Evolutionary conservation across 495 filamentous ascomycete genomes (phyloP).

Genomic region (Recurvomyces mirabilis): DNA sequence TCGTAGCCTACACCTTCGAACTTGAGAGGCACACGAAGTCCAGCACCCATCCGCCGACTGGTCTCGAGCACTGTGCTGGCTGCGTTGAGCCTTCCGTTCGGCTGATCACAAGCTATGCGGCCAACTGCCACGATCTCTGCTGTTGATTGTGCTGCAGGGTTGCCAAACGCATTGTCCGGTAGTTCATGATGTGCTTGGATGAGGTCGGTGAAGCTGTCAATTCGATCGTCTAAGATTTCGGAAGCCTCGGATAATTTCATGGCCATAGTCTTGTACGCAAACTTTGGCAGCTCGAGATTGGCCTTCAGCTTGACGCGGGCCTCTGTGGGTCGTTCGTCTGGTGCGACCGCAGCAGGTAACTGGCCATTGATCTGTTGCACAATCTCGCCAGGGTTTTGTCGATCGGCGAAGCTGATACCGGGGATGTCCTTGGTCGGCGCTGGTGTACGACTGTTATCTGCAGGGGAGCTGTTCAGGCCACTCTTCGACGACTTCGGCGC

Average conservation of each 20-base stretch:
- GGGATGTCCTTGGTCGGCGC: background rate
- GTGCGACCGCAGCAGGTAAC: constrained; percentile 36
- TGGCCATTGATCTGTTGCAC: constrained; percentile 74
- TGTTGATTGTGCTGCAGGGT: constrained; percentile 70
- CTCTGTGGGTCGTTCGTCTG: constrained; percentile 56
- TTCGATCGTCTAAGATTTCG: constrained; percentile 86
- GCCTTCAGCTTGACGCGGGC: constrained; percentile 69
- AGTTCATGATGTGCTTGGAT: constrained; percentile 66
- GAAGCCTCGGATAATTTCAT: constrained; percentile 89
- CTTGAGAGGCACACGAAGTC: constrained; percentile 67
- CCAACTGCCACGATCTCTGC: constrained; percentile 83
- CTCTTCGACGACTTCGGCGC: constrained; percentile 42
- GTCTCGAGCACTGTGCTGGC: constrained; percentile 80
- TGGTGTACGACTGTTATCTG: constrained; percentile 26
- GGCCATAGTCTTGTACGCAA: constrained; percentile 82
- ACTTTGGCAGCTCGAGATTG: constrained; percentile 77
- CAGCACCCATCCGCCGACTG: constrained; percentile 73
- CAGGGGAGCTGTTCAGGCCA: constrained; percentile 36
- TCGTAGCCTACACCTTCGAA: constrained; percentile 57
- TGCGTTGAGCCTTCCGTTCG: constrained; percentile 71
- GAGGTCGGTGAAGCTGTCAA: constrained; percentile 68
- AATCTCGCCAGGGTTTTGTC: constrained; percentile 53
- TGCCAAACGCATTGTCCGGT: constrained; percentile 75
- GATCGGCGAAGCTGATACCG: constrained; percentile 12
- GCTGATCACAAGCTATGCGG: constrained; percentile 74